These are phyloP conservation scores for Globisporangium solare DNA, from an alignment of 352 stramenopile species.

Conservation along the genomic window DNA sequence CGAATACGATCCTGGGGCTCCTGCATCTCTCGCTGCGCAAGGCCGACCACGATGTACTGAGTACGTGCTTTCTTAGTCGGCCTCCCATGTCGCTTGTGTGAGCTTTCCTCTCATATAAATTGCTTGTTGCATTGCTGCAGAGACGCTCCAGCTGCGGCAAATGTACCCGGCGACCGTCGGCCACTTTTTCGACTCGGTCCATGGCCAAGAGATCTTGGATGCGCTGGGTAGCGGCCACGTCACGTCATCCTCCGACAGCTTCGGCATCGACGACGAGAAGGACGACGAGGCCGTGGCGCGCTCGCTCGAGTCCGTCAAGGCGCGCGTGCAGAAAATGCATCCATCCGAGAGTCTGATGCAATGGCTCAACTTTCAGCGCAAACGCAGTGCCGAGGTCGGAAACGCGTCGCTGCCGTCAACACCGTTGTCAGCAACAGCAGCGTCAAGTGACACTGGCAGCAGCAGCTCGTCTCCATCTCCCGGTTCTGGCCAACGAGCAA, in stretches of 20 bases:
- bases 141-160: conserved; percentile 48
- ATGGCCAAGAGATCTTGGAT: conserved; percentile 53
- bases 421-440: background rate
- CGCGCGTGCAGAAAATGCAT: conserved; percentile 34
- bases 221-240: conserved; percentile 51
- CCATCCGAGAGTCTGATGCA: conserved; percentile 59
- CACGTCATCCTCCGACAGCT: conserved; percentile 37
- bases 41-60: conserved; percentile 47
- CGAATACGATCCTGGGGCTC: conserved; percentile 53
- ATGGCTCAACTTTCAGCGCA: conserved; percentile 68
- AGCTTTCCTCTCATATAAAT: background rate
- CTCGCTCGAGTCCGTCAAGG: conserved; percentile 25
- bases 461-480: background rate
- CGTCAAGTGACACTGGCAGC: background rate
- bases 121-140: conserved; percentile 15
- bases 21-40: conserved; percentile 55
- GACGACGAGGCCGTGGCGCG: conserved; percentile 31
- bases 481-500: background rate
- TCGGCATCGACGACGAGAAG: conserved; percentile 33
- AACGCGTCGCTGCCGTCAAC: conserved; percentile 1
- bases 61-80: conserved; percentile 21
- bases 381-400: conserved; percentile 32
- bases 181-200: conserved; percentile 48
- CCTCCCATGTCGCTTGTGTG: background rate
- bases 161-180: conserved; percentile 61